Evolutionary conservation across 106 monocot genomes (phyloP), one percentile per base, ranked within the genome.

Genomic region (Dioscorea alata): DNA sequence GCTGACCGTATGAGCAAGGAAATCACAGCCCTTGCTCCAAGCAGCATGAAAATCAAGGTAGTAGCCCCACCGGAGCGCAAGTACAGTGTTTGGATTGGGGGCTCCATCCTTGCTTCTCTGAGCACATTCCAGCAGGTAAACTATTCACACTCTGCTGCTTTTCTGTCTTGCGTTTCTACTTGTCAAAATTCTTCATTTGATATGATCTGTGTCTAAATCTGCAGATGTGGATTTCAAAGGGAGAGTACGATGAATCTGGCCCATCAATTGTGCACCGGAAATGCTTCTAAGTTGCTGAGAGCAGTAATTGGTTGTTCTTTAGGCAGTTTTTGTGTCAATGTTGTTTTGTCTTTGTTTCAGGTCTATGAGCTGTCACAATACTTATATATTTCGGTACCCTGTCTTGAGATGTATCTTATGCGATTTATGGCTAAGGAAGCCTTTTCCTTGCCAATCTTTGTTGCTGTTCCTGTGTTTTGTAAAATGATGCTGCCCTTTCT

Each of bases 31-130:
- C 68, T 68, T 53, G 68, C 68, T 12, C 68, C 68, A 1, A 68
- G 54, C 68, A 68, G 68, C 68, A 68, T 68, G 68, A 68, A 68
- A 53, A 68, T 68, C 68, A 53, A 67, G 68, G 51, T 68, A 15
- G 51, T 68, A 5, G 68, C 68, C 18, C 68, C 68, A 18, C 68
- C 68, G 14, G 68, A 68, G 17, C 50, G 68, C 54, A 68, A 68
- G 18, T 68, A 68, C 54, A 68, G 68, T 56, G 51, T 68, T 17
- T 68, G 68, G 68, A 68, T 68, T 4, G 67, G 67, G 24, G 67
- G 52, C 7, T 68, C 68, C 52, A 67, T 67, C 48, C 68, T 68
- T 54, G 52, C 68, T 9, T 68, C 68, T 17, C 68, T 68, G 28
- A 53, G 68, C 32, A 68, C 52, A 25, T 68, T 68, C 68, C 68